Evolutionary conservation across 2,329 filamentous ascomycete genomes (phyloP).

Genomic region (Trichoderma koningii): DNA sequence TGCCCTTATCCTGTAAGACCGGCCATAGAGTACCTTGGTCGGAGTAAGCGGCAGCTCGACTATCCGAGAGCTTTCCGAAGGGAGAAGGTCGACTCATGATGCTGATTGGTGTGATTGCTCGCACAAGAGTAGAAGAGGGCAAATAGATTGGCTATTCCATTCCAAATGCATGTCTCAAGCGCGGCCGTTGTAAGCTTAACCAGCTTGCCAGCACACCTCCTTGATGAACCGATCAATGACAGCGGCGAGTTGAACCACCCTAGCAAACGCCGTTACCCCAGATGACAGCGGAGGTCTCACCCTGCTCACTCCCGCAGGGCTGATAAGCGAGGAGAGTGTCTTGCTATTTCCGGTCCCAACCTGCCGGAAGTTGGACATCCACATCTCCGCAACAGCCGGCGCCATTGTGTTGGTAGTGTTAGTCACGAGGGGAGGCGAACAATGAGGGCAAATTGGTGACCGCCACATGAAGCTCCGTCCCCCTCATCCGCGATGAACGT

Average conservation of each 20-base stretch:
- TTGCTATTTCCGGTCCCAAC: slow-evolving; percentile 20
- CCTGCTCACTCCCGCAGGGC: slow-evolving; percentile 4
- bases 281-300: slow-evolving; percentile 2
- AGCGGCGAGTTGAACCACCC: background rate
- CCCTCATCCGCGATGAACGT: slow-evolving; percentile 4
- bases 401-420: background rate
- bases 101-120: slow-evolving; percentile 1
- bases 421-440: slow-evolving; percentile 8
- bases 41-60: slow-evolving; percentile 3
- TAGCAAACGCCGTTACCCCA: background rate
- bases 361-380: background rate
- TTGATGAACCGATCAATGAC: slow-evolving; percentile 3
- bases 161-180: no score
- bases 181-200: slow-evolving; percentile 16
- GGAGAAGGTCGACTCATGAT: background rate
- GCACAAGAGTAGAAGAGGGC: background rate
- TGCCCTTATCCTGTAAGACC: background rate
- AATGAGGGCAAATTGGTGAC: background rate
- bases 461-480: slow-evolving; percentile 18
- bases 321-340: background rate
- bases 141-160: background rate
- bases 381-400: slow-evolving; percentile 17
- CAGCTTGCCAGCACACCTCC: background rate
- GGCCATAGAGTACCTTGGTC: background rate
- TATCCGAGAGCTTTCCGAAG: background rate